Base-by-base conservation (phyloP, 306 rosid genomes). In the Inga laurina region DNA sequence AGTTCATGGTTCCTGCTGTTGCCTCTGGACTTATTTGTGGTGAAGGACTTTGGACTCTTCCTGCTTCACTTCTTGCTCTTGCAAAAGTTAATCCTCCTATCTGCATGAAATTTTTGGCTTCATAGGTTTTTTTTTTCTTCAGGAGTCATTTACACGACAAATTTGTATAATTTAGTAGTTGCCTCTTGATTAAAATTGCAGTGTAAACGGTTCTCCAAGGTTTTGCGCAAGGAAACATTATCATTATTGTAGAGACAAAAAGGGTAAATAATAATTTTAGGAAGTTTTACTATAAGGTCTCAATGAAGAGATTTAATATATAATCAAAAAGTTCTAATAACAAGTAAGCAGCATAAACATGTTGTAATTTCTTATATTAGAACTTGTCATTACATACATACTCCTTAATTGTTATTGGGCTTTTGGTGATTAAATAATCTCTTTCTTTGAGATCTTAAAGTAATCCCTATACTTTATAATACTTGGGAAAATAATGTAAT, bases 1-100 rank as follows among this genome's bases (percentile, higher is more conserved):
- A 87, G 83, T 75, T 83, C 52, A 85, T 92, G 99, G 84, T 92
- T 83, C 98, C 99, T 0, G 97, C 94, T 2, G 89, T 89, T 73
- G 99, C 99, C 41, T 96, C 98, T 35, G 98, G 99, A 41, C 87
- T 96, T 21, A 96, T 93, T 59, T 96, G 99, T 46, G 99, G 99
- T 24, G 98, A 96, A 88, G 99, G 99, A 78, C 67, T 96, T 39
- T 96, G 99, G 97, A 93, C 92, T 74, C 93, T 96, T 61, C 99
- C 99, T 0, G 94, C 99, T 39, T 88, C 99, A 0, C 78, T 96
- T 85, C 97, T 96, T 78, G 99, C 99, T 79, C 91, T 94, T 61
- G 93, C 97, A 66, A 94, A 88, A 88, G 57, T 96, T 39, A 84
- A 91, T 18, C 94, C 98, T 57, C 99, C 99, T 1, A 91, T 96